phyloP scores from a whole-genome alignment of 306 rosid species.

The Pterocarpus macrocarpus region DNA sequence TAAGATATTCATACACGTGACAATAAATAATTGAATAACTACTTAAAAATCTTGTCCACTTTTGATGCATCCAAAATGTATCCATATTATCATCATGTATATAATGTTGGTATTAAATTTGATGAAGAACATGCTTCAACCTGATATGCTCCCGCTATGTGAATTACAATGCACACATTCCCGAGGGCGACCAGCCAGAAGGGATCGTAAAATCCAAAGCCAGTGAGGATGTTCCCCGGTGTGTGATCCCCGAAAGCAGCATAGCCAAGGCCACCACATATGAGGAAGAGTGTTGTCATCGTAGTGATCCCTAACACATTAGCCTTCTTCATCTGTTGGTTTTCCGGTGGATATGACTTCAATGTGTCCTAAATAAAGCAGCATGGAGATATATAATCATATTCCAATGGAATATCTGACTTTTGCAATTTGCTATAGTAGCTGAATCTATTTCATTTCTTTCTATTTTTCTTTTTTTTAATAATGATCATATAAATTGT shows the following conservation, averaged over 20 bases:
- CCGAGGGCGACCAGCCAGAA: conserved; percentile 66
- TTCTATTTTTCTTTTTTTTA: background rate
- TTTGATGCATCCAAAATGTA: too few species aligned
- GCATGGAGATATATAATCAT: background rate
- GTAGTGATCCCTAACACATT: conserved; percentile 56
- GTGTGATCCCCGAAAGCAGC: conserved; percentile 76
- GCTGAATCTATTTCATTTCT: background rate
- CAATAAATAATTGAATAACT: too few species aligned
- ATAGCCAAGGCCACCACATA: conserved; percentile 61
- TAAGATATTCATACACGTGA: too few species aligned
- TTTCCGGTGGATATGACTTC: conserved; percentile 68
- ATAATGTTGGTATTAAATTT: background rate
- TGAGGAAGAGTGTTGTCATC: conserved; percentile 58
- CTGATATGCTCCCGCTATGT: conserved; percentile 76
- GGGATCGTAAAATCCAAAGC: conserved; percentile 68
- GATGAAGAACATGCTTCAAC: conserved; percentile 18
- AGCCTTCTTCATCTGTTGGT: conserved; percentile 68
- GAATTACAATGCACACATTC: conserved; percentile 62
- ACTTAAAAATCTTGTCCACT: too few species aligned
- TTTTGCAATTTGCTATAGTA: background rate
- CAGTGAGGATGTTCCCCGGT: conserved; percentile 72
- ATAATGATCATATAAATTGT: background rate
- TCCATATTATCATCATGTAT: too few species aligned
- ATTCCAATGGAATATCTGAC: background rate
- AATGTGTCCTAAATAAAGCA: conserved; percentile 62